A percentile compares a stretch with the other conserved stretches of the same genome.
Conservation (phyloP, 768 basidiomycete species). For the Pleurotus eryngii region DNA sequence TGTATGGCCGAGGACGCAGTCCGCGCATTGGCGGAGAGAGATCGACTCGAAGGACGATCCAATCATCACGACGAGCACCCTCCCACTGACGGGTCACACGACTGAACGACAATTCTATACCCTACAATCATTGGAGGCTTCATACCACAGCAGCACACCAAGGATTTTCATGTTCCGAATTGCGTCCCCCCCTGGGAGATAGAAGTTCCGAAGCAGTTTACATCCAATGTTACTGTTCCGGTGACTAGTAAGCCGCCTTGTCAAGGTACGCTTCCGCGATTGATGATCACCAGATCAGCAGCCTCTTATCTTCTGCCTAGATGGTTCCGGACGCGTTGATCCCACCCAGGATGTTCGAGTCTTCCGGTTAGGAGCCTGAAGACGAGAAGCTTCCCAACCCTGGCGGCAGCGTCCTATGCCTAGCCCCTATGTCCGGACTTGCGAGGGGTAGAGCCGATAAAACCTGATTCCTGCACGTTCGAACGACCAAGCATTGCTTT, state of each 20-base stretch:
- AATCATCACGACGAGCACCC: not conserved
- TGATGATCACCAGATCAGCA: constrained; percentile 1
- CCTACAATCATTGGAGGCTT: too few relatives aligned
- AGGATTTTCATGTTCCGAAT: too few relatives aligned
- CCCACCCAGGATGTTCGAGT: constrained; percentile 3
- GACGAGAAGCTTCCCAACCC: not conserved
- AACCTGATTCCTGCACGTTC: too few relatives aligned
- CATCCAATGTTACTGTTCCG: not conserved
- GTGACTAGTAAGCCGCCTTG: not conserved
- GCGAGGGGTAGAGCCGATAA: too few relatives aligned
- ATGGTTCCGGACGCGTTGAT: not conserved
- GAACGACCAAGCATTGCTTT: too few relatives aligned
- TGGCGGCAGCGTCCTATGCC: not conserved
- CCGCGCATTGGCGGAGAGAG: constrained; percentile 19
- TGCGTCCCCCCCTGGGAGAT: not conserved
- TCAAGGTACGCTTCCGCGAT: not conserved
- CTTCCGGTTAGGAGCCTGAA: not conserved
- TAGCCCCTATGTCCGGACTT: too few relatives aligned
- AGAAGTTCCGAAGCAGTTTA: not conserved
- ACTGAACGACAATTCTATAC: not conserved
- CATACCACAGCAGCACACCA: too few relatives aligned
- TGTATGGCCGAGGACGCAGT: constrained; percentile 21
- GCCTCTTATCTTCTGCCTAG: not conserved
- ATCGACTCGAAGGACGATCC: constrained; percentile 7
- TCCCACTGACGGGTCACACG: not conserved